These are phyloP conservation scores for Starmerella potacharoeniae DNA, from an alignment of 805 yeast species.

Conservation along the genomic window DNA sequence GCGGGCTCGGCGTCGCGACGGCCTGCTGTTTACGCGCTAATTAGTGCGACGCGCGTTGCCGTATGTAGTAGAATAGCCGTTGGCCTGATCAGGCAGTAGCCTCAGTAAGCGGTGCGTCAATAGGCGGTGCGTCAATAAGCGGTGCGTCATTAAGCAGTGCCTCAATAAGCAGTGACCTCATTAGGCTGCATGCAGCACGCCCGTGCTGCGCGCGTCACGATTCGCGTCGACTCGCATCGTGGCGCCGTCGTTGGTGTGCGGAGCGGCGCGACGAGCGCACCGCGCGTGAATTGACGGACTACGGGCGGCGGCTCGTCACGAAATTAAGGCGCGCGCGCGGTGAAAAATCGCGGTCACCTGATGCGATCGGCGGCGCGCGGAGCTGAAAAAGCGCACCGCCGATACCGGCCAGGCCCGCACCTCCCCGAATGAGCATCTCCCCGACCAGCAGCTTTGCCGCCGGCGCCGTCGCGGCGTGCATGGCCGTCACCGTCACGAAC, in stretches of 20 bases:
- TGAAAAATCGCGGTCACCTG: background rate
- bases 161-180: no score
- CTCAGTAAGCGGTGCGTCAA: no score
- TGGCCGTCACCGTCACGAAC: conserved; percentile 93
- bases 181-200: background rate
- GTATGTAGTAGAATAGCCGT: background rate
- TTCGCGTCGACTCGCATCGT: no score
- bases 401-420: background rate
- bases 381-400: background rate
- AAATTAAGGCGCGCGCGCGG: background rate
- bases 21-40: background rate
- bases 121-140: no score
- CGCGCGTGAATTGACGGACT: no score
- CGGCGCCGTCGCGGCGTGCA: conserved; percentile 92
- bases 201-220: background rate
- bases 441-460: conserved; percentile 60
- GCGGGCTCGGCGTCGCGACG: no score
- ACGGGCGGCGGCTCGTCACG: no score
- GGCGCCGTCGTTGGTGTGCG: no score
- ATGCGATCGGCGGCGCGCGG: background rate
- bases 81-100: background rate
- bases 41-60: background rate
- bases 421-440: conserved; percentile 10
- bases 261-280: no score
- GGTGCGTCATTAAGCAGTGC: no score